Percentiles rank a stretch among this genome's conserved stretches.
Conservation (phyloP, 306 rosid species). For the Datisca glomerata region DNA sequence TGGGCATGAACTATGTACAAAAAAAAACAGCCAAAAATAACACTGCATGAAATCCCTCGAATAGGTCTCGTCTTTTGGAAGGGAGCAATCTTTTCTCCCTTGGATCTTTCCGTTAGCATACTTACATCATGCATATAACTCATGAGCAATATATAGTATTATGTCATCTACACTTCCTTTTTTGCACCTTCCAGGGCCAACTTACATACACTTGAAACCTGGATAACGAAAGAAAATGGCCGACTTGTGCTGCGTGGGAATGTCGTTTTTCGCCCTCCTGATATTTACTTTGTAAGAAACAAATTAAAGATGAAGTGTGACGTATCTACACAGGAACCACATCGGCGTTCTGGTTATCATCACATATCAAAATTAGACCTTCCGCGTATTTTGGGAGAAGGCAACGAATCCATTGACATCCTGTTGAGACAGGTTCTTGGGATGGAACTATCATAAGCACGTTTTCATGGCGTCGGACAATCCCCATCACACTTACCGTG, state of each 20-base stretch:
- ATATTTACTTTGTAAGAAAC: constrained; percentile 6
- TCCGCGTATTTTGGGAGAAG: constrained; percentile 76
- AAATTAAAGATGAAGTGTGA: not conserved
- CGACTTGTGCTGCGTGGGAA: constrained; percentile 7
- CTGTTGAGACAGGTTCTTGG: constrained; percentile 62
- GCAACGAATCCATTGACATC: constrained; percentile 81
- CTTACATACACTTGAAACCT: constrained; percentile 22
- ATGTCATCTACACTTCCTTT: constrained; percentile 17
- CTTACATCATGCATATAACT: too few species aligned
- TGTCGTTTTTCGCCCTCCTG: constrained; percentile 17
- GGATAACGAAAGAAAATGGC: constrained; percentile 18
- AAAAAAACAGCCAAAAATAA: too few species aligned
- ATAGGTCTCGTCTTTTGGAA: not conserved
- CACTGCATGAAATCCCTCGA: not conserved
- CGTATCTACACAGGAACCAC: constrained; percentile 71
- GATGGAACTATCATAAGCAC: constrained; percentile 91
- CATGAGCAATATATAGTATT: constrained; percentile 9
- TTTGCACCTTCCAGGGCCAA: constrained; percentile 33
- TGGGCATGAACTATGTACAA: too few species aligned
- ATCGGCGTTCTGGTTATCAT: constrained; percentile 67
- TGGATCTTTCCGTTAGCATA: not conserved
- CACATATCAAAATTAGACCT: constrained; percentile 73
- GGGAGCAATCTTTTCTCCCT: not conserved
- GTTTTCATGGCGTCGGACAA: constrained; percentile 84
- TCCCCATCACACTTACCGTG: constrained; percentile 93